Percentiles rank a stretch among this genome's conserved stretches.
Evolutionary conservation across 768 basidiomycete genomes (phyloP).

Genomic region (Psilocybe sp.): DNA sequence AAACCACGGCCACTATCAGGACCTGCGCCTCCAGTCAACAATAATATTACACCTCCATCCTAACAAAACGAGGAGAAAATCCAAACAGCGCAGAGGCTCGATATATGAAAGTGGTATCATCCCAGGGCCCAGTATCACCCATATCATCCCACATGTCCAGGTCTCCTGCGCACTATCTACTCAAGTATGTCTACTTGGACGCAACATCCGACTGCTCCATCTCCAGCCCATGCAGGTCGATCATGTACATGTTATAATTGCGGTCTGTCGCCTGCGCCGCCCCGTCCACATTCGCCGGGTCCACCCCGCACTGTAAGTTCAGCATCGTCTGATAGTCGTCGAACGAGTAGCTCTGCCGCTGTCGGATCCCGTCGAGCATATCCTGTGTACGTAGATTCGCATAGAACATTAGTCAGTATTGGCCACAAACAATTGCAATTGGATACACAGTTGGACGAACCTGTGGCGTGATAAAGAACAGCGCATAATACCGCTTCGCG

Average conservation of each 20-base stretch:
- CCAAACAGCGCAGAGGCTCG: neutral
- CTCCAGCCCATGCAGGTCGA: conserved; percentile 84
- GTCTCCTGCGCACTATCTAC: neutral
- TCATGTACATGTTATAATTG: conserved; percentile 84
- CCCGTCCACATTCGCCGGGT: conserved; percentile 47
- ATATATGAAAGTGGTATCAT: neutral
- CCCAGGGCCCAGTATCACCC: no score
- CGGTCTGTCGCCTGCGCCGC: conserved; percentile 56
- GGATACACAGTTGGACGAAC: conserved; percentile 37
- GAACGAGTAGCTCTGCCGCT: conserved; percentile 68
- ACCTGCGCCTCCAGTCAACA: no score
- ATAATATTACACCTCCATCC: no score
- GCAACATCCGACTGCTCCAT: conserved; percentile 41
- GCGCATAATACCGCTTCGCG: conserved; percentile 75
- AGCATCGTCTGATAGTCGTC: conserved; percentile 94
- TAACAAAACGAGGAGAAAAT: neutral
- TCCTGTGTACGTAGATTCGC: conserved; percentile 42
- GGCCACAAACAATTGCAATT: neutral
- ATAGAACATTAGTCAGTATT: no score
- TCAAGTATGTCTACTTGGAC: conserved; percentile 9
- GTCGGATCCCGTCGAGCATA: conserved; percentile 71
- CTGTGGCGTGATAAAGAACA: conserved; percentile 73
- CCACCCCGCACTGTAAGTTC: conserved; percentile 83
- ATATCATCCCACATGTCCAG: no score
- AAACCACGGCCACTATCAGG: no score